phyloP scores from a whole-genome alignment of 1,139 yeast genomes.

The Wickerhamomyces sp. region DNA sequence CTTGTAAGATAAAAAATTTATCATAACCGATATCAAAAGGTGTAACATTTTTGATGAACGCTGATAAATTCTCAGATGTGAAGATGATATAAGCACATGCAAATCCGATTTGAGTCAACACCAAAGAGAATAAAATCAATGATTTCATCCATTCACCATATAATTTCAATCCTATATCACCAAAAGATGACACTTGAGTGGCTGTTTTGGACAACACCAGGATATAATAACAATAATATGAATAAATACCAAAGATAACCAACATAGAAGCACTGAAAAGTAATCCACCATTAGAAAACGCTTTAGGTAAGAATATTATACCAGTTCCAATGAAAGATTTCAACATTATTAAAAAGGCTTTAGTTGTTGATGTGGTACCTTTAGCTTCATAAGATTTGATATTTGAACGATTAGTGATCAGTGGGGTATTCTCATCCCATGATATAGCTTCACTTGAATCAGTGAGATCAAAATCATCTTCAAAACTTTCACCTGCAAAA shows the following conservation, averaged over 20 bases:
- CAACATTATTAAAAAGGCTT: slow-evolving; percentile 62
- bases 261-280: slow-evolving; percentile 51
- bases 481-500: slow-evolving; percentile 79
- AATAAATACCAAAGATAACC: slow-evolving; percentile 55
- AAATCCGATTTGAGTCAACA: slow-evolving; percentile 70
- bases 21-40: slow-evolving; percentile 32
- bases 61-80: slow-evolving; percentile 62
- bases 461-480: slow-evolving; percentile 60
- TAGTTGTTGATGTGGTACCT: slow-evolving; percentile 64
- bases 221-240: slow-evolving; percentile 67
- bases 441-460: slow-evolving; percentile 21
- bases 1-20: slow-evolving; percentile 48
- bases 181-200: slow-evolving; percentile 65
- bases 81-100: slow-evolving; percentile 74
- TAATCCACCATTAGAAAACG: slow-evolving; percentile 71
- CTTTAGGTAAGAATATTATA: slow-evolving; percentile 68
- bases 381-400: slow-evolving; percentile 22
- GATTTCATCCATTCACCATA: slow-evolving; percentile 60
- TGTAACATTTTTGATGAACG: slow-evolving; percentile 49
- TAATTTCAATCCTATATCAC: slow-evolving; percentile 63
- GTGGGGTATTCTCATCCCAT: slow-evolving; percentile 46
- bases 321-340: slow-evolving; percentile 80
- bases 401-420: slow-evolving; percentile 27
- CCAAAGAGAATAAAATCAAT: slow-evolving; percentile 56
- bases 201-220: slow-evolving; percentile 52